phyloP scores from a whole-genome alignment of 1,139 yeast species.

The Zygosaccharomyces pseudobailii region DNA sequence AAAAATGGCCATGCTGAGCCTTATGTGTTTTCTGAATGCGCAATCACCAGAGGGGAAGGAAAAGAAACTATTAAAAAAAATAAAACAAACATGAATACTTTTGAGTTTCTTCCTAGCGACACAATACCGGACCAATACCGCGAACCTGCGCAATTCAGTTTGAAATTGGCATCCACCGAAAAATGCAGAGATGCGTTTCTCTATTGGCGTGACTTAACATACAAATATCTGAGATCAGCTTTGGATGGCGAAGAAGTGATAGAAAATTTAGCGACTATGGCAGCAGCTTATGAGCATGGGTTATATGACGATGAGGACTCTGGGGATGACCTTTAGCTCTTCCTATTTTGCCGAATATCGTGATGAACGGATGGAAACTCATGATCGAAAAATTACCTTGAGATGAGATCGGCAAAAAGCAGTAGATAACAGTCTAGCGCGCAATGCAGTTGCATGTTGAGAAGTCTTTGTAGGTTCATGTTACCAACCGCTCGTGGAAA shows the following conservation, averaged over 20 bases:
- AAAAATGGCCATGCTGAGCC: conserved; percentile 10
- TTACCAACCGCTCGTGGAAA: conserved; percentile 16
- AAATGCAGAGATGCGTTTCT: conserved; percentile 44
- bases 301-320: conserved; percentile 45
- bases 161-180: conserved; percentile 43
- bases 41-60: conserved; percentile 30
- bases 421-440: not conserved
- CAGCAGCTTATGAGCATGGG: conserved; percentile 55
- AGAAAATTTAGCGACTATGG: conserved; percentile 48
- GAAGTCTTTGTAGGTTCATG: conserved; percentile 3
- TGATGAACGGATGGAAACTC: conserved; percentile 1
- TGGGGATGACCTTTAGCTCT: conserved; percentile 27
- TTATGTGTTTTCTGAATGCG: conserved; percentile 36
- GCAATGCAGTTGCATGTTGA: conserved; percentile 5
- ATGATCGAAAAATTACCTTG: not conserved
- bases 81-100: conserved; percentile 17
- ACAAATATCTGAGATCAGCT: conserved; percentile 47
- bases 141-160: conserved; percentile 12
- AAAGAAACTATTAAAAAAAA: not conserved
- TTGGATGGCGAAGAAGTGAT: conserved; percentile 58
- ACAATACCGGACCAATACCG: conserved; percentile 34
- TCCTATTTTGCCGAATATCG: not conserved
- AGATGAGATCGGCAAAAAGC: not conserved
- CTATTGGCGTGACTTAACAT: conserved; percentile 45
- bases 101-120: conserved; percentile 31